These are phyloP conservation scores for Suhomyces terraborum DNA, from an alignment of 1,139 yeast genomes.

Conservation along the genomic window DNA sequence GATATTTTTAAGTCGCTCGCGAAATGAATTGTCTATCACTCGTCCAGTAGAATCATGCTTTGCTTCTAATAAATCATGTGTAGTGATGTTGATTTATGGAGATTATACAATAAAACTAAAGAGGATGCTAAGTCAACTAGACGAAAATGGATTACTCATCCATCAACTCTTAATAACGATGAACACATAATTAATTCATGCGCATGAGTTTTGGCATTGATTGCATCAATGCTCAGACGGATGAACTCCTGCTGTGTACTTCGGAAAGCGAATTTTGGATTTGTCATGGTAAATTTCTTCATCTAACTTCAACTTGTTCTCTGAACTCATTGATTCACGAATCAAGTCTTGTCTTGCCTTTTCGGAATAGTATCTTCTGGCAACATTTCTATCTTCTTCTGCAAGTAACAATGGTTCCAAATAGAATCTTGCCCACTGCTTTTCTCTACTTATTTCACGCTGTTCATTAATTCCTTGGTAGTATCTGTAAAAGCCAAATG, in stretches of 20 bases:
- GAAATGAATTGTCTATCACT: too few relatives aligned
- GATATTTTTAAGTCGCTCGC: neutral
- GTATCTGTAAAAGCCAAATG: slow-evolving; percentile 71
- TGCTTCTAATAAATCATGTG: neutral
- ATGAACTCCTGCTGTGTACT: slow-evolving; percentile 44
- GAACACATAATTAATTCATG: too few relatives aligned
- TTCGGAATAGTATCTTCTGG: slow-evolving; percentile 71
- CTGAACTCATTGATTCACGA: slow-evolving; percentile 46
- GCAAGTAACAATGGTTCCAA: slow-evolving; percentile 77
- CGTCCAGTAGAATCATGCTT: too few relatives aligned
- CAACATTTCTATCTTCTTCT: slow-evolving; percentile 78
- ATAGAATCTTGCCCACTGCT: slow-evolving; percentile 74
- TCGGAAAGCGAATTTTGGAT: slow-evolving; percentile 49
- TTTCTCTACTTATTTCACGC: slow-evolving; percentile 75
- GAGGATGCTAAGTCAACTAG: neutral
- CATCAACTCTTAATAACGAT: too few relatives aligned
- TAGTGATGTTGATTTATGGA: neutral
- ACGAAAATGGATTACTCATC: neutral
- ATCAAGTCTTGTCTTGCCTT: slow-evolving; percentile 65
- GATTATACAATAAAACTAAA: neutral
- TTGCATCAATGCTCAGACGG: slow-evolving; percentile 36
- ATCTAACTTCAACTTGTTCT: slow-evolving; percentile 43
- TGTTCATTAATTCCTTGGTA: slow-evolving; percentile 74
- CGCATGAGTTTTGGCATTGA: neutral
- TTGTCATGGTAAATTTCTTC: slow-evolving; percentile 49